phyloP scores from a whole-genome alignment of 2,329 filamentous ascomycete species.

The Talaromyces sp. region DNA sequence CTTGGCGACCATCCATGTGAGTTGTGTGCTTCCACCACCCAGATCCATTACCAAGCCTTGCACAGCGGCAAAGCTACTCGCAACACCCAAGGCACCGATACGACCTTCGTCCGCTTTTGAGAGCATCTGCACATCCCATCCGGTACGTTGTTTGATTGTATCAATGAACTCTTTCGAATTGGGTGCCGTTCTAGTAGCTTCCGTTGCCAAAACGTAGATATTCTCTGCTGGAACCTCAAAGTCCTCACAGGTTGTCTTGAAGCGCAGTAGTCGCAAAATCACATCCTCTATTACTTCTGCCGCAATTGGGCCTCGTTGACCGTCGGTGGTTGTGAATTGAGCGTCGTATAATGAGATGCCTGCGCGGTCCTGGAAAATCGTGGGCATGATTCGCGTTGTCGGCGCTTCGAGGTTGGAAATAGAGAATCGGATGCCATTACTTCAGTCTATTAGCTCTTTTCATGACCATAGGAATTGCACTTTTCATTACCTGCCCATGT shows the following conservation, averaged over 20 bases:
- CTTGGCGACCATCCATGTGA: constrained; percentile 61
- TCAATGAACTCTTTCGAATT: constrained; percentile 68
- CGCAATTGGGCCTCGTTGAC: constrained; percentile 53
- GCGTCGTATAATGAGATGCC: constrained; percentile 86
- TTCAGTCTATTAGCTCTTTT: constrained; percentile 12
- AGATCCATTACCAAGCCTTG: constrained; percentile 81
- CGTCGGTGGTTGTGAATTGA: constrained; percentile 45
- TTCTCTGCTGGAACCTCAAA: constrained; percentile 63
- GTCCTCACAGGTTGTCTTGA: constrained; percentile 66
- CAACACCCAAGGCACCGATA: constrained; percentile 77
- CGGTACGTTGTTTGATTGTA: constrained; percentile 61
- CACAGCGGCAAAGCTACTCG: constrained; percentile 68
- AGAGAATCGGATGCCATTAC: constrained; percentile 91
- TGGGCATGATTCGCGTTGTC: constrained; percentile 68
- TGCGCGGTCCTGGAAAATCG: constrained; percentile 72
- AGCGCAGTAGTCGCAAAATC: constrained; percentile 63
- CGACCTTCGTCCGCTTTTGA: constrained; percentile 77
- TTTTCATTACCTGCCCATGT: constrained; percentile 40
- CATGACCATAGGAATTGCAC: background rate
- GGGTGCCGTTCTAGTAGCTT: constrained; percentile 76
- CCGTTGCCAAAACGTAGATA: constrained; percentile 76
- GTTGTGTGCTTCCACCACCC: constrained; percentile 70
- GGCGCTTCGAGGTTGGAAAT: constrained; percentile 75
- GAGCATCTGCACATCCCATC: constrained; percentile 68
- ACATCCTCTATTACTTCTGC: constrained; percentile 62